These are phyloP conservation scores for Suillus brevipes DNA, from an alignment of 768 basidiomycete genomes.

Conservation along the genomic window DNA sequence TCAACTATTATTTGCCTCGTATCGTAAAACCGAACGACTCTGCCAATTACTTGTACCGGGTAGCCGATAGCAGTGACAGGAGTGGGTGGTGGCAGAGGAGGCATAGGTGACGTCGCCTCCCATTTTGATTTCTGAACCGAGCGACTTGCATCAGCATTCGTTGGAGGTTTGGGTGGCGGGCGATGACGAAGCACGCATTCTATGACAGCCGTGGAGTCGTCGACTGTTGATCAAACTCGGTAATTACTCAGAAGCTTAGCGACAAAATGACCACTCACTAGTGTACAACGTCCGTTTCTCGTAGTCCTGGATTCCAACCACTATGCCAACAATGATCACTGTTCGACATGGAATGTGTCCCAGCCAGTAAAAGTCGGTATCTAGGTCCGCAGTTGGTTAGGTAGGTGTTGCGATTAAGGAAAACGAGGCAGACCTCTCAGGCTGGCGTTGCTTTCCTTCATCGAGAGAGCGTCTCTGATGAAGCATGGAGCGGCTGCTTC, in stretches of 20 bases:
- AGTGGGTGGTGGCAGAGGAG: slow-evolving; percentile 24
- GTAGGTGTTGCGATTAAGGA: not conserved
- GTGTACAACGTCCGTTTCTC: slow-evolving; percentile 63
- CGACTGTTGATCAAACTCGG: slow-evolving; percentile 45
- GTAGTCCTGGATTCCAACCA: slow-evolving; percentile 61
- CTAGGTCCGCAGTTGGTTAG: slow-evolving; percentile 30
- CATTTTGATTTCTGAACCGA: slow-evolving; percentile 9
- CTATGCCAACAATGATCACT: slow-evolving; percentile 58
- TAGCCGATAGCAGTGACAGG: slow-evolving; percentile 48
- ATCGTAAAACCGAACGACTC: slow-evolving; percentile 39
- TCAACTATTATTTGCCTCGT: slow-evolving; percentile 49
- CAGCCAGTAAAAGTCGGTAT: slow-evolving; percentile 67
- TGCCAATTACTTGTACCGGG: slow-evolving; percentile 48
- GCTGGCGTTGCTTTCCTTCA: slow-evolving; percentile 40
- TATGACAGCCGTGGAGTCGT: slow-evolving; percentile 74
- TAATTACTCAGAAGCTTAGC: not conserved
- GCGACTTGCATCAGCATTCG: slow-evolving; percentile 10
- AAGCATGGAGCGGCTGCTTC: slow-evolving; percentile 59
- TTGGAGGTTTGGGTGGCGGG: slow-evolving; percentile 19
- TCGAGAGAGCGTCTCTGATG: slow-evolving; percentile 48
- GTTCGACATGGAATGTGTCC: slow-evolving; percentile 70
- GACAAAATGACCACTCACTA: slow-evolving; percentile 35
- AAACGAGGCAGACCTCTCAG: slow-evolving; percentile 29
- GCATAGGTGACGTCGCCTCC: not conserved
- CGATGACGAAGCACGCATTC: slow-evolving; percentile 58